Percentiles rank a stretch among this genome's conserved stretches.
These are phyloP conservation scores for Noccaea caerulescens DNA, from an alignment of 345 rosid genomes.

Conservation along the genomic window DNA sequence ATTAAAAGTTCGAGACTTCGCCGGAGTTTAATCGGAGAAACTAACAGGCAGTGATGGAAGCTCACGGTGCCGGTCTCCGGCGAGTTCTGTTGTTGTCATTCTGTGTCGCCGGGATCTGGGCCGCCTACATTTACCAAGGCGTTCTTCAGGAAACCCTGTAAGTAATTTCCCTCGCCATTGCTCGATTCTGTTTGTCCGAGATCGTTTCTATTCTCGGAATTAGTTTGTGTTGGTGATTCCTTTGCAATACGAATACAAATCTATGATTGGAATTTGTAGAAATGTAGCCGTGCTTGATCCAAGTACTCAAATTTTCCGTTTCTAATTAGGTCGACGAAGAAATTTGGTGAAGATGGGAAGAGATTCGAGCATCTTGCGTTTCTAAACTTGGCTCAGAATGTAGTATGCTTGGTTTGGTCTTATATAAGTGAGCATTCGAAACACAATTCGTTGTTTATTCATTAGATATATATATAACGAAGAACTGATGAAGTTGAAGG, in stretches of 20 bases:
- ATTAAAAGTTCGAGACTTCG: neutral
- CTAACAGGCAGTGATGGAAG: constrained; percentile 50
- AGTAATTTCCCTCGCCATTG: constrained; percentile 35
- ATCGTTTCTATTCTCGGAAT: constrained; percentile 13
- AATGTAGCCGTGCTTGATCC: constrained; percentile 9
- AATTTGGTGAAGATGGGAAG: constrained; percentile 84
- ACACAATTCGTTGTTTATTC: neutral
- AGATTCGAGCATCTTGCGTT: constrained; percentile 95
- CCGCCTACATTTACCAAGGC: constrained; percentile 97
- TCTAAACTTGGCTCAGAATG: constrained; percentile 93
- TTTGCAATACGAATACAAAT: constrained; percentile 11
- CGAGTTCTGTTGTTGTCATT: constrained; percentile 69
- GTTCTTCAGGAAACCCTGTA: constrained; percentile 93
- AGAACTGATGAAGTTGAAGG: constrained; percentile 12
- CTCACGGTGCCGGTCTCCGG: constrained; percentile 71
- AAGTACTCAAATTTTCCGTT: neutral
- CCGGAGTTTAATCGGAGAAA: constrained; percentile 37
- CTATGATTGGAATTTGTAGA: constrained; percentile 10
- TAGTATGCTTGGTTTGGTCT: constrained; percentile 91
- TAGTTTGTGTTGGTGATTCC: neutral
- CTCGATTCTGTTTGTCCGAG: constrained; percentile 11
- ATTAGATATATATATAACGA: neutral
- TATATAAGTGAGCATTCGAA: constrained; percentile 69
- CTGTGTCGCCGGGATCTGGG: constrained; percentile 96
- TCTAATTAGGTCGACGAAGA: constrained; percentile 77